phyloP scores from a whole-genome alignment of 2,329 filamentous ascomycete species.

The Trichoderma guizhouense region DNA sequence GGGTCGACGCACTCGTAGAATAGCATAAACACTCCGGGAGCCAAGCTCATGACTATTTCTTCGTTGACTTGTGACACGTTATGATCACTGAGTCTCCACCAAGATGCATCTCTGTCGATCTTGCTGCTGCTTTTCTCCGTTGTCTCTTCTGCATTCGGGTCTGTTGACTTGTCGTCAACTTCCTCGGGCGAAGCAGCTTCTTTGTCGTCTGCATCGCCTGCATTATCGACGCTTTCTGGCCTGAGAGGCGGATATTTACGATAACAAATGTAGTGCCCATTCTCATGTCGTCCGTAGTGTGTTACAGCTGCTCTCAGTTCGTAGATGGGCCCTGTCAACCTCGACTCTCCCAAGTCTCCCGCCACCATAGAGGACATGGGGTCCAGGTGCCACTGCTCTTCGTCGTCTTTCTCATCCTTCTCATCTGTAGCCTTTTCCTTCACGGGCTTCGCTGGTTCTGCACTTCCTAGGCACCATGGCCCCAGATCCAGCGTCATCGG shows the following conservation, averaged over 20 bases:
- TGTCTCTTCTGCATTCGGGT: background rate
- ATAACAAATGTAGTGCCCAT: conserved; percentile 94
- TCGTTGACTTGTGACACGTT: conserved; percentile 73
- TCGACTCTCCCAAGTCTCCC: conserved; percentile 47
- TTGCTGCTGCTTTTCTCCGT: background rate
- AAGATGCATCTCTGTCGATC: conserved; percentile 42
- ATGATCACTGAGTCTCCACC: conserved; percentile 93
- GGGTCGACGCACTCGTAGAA: conserved; percentile 80
- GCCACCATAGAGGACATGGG: conserved; percentile 72
- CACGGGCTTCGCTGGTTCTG: conserved; percentile 20
- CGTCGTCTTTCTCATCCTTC: conserved; percentile 24
- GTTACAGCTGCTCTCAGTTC: conserved; percentile 80
- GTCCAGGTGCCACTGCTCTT: conserved; percentile 68
- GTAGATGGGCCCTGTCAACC: conserved; percentile 61
- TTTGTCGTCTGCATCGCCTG: background rate
- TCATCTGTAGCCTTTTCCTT: conserved; percentile 13
- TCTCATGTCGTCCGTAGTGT: conserved; percentile 87
- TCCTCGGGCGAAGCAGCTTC: background rate
- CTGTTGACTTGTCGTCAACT: conserved; percentile 4
- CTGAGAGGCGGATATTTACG: conserved; percentile 58
- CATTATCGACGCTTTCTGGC: background rate
- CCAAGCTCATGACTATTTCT: conserved; percentile 67
- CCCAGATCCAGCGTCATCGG: conserved; percentile 71
- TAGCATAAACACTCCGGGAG: conserved; percentile 84
- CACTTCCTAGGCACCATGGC: conserved; percentile 77